These are phyloP conservation scores for Eucalyptus tenuipes DNA, from an alignment of 345 rosid genomes.

Conservation along the genomic window DNA sequence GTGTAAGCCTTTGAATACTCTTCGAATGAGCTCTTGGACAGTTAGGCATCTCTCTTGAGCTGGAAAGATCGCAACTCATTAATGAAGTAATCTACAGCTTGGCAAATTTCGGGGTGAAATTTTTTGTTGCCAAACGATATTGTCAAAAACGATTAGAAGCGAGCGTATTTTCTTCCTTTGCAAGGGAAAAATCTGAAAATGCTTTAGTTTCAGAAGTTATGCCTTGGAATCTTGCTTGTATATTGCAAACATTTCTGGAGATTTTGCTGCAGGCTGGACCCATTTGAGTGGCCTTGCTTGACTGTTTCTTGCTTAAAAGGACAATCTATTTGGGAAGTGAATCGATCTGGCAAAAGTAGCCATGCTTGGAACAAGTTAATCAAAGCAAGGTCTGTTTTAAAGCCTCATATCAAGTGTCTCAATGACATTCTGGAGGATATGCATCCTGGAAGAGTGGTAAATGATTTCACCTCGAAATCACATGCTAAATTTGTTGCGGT, in stretches of 20 bases:
- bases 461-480: neutral
- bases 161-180: neutral
- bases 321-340: neutral
- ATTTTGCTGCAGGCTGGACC: neutral
- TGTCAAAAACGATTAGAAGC: neutral
- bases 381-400: neutral
- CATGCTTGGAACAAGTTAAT: rapidly evolving
- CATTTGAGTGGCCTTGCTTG: neutral
- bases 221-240: neutral
- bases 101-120: neutral
- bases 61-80: rapidly evolving
- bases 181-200: neutral
- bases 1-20: neutral
- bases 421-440: neutral
- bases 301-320: neutral
- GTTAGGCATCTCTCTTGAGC: neutral
- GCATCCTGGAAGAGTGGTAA: neutral
- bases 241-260: neutral
- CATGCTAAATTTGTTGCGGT: neutral
- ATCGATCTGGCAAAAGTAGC: neutral
- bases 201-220: neutral
- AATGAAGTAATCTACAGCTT: neutral
- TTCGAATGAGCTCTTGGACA: neutral
- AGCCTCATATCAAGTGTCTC: too few relatives aligned
- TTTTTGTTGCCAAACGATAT: neutral